phyloP scores from a whole-genome alignment of 2,329 filamentous ascomycete species.

The Fusarium sp. region DNA sequence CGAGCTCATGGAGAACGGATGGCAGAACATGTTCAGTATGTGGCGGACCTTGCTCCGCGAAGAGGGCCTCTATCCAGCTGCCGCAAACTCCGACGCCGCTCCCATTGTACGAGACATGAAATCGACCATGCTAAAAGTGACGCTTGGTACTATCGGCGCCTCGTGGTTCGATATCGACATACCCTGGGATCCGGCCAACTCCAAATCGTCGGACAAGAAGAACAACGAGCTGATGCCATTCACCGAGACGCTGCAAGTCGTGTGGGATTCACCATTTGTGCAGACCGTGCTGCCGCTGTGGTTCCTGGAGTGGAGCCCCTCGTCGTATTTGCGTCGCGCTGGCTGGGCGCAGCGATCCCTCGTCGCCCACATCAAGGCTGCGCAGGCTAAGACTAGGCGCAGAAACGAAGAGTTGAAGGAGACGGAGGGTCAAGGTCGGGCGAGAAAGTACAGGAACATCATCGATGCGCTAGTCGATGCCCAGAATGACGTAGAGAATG shows the following conservation, averaged over 20 bases:
- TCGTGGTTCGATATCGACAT: constrained; percentile 3
- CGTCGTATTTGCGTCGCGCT: constrained; percentile 2
- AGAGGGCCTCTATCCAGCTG: neutral
- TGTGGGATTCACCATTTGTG: constrained; percentile 1
- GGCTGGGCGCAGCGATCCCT: neutral
- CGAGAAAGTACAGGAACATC: neutral
- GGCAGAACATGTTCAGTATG: constrained; percentile 1
- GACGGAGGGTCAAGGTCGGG: neutral
- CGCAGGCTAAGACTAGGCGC: neutral
- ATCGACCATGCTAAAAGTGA: constrained; percentile 2
- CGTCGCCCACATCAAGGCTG: neutral
- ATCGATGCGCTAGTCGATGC: neutral
- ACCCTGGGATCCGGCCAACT: neutral
- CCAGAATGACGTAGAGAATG: neutral
- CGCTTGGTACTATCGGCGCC: constrained; percentile 1
- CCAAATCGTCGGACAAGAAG: neutral
- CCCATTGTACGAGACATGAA: neutral
- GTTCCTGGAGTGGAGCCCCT: neutral
- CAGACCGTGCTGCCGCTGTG: neutral
- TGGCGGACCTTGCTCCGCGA: neutral
- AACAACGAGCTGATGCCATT: constrained; percentile 2
- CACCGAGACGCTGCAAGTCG: neutral
- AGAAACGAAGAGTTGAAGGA: neutral
- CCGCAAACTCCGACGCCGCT: neutral
- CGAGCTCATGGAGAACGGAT: constrained; percentile 1